Evolutionary conservation across 2,329 filamentous ascomycete species (phyloP), one percentile per base, ranked within the genome.

Genomic region (Colletotrichum kahawae): DNA sequence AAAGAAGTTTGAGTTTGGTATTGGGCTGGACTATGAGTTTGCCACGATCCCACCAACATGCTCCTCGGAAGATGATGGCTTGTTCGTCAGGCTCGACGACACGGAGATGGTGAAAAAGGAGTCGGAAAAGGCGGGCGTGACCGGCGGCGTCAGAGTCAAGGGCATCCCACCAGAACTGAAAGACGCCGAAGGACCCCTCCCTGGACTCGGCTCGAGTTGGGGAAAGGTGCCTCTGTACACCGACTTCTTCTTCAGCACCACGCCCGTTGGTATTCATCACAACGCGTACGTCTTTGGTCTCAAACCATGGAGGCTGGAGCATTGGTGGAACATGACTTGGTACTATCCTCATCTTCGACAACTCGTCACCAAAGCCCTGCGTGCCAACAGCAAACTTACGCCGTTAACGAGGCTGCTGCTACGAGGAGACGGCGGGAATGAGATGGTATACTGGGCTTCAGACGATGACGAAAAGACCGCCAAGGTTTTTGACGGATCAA

Each of bases 241-340:
- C 5, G 82, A 85, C 73, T 83, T 85, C 66, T 84, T 80, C 79
- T 83, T 84, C 21, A 83, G 83, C 34, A 78, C 79, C 21, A 80
- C 81, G 1, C 83, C 83, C 31, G 80, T 84, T 16, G 83, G 82
- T 10, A 83, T 85, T 62, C 83, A 85, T 67, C 83, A 84, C 72
- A 83, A 84, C 77, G 82, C 82, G n/a, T 83, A 83, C 78, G 72
- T 82, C 33, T 73, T 78, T 14, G 80, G 80, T 7, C 79, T 82
- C 63, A 84, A 84, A 74, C 66, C 79, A 5, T 80, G 76, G 70
- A 78, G 83, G 6, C 68, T 84, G 5, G 78, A 79, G 67, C 66
- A 83, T 29, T 85, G 83, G 83, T 85, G 83, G 83, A 77, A 77
- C 67, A 80, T 77, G 69, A 84, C 81, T 80, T 85, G 83, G 83